Percentiles rank a stretch among this genome's conserved stretches.
phyloP scores from a whole-genome alignment of 2,329 filamentous ascomycete species.

The Colletotrichum euphorbiae region DNA sequence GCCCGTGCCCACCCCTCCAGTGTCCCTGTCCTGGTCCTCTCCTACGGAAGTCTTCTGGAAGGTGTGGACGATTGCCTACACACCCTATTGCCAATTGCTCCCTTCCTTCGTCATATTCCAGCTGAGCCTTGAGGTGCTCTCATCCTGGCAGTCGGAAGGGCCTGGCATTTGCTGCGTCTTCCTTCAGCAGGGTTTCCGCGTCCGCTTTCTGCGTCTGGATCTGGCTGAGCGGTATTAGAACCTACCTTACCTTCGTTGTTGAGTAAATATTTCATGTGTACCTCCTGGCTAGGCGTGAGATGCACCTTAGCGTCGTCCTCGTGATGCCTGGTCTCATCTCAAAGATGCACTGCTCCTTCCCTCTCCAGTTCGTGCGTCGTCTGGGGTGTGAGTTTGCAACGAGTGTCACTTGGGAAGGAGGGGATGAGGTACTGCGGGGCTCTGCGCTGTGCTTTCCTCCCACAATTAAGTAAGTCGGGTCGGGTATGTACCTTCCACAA shows the following conservation, averaged over 20 bases:
- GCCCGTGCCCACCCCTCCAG: slow-evolving; percentile 1
- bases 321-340: slow-evolving; percentile 20
- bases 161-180: background rate
- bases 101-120: slow-evolving; percentile 10
- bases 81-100: background rate
- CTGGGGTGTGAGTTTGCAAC: slow-evolving; percentile 19
- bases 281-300: background rate
- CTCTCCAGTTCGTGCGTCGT: slow-evolving; percentile 32
- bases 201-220: no score
- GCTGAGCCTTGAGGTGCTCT: no score
- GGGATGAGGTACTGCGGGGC: slow-evolving; percentile 34
- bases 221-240: background rate
- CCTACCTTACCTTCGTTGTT: background rate
- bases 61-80: slow-evolving; percentile 19
- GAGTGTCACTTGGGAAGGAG: slow-evolving; percentile 34
- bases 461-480: no score
- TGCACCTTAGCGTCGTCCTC: slow-evolving; percentile 13
- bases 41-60: slow-evolving; percentile 37
- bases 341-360: slow-evolving; percentile 26
- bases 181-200: background rate
- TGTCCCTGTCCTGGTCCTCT: slow-evolving; percentile 5
- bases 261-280: background rate
- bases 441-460: background rate
- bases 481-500: no score
- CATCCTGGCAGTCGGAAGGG: no score